Conservation (phyloP, 2,329 filamentous ascomycete species). For the Verticillium dahliae region DNA sequence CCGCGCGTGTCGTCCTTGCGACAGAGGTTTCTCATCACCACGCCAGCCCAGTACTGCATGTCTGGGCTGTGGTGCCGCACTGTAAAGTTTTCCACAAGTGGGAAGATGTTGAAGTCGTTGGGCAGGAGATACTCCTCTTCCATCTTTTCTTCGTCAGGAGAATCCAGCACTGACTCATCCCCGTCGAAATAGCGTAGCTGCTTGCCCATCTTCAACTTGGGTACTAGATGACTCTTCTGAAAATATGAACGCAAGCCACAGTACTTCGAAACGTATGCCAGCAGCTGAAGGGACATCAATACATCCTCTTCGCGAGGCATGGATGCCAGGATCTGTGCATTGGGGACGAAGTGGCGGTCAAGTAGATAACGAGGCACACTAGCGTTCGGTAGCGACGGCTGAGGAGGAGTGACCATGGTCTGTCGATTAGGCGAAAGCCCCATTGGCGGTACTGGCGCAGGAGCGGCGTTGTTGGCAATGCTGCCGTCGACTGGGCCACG, state of each 20-base stretch:
- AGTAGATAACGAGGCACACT: constrained; percentile 74
- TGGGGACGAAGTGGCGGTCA: constrained; percentile 63
- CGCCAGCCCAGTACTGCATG: constrained; percentile 99
- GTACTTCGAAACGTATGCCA: constrained; percentile 98
- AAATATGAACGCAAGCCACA: constrained; percentile 95
- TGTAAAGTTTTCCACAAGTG: constrained; percentile 96
- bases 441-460: constrained; percentile 58
- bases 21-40: constrained; percentile 98
- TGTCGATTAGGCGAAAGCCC: constrained; percentile 70
- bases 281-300: constrained; percentile 91
- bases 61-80: constrained; percentile 90
- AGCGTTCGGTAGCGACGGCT: constrained; percentile 64
- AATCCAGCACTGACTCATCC: constrained; percentile 41
- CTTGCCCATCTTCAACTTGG: constrained; percentile 80
- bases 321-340: constrained; percentile 71
- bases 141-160: constrained; percentile 54
- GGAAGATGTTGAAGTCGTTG: constrained; percentile 97
- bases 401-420: constrained; percentile 62
- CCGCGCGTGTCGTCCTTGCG: constrained; percentile 93
- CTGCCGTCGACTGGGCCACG: constrained; percentile 78
- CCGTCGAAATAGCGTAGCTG: constrained; percentile 77
- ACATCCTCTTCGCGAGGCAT: constrained; percentile 98
- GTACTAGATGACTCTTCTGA: constrained; percentile 88
- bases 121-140: constrained; percentile 85
- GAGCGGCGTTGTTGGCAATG: constrained; percentile 65